These are phyloP conservation scores for Aspergillus sp. DNA, from an alignment of 2,329 filamentous ascomycete species.

Conservation along the genomic window DNA sequence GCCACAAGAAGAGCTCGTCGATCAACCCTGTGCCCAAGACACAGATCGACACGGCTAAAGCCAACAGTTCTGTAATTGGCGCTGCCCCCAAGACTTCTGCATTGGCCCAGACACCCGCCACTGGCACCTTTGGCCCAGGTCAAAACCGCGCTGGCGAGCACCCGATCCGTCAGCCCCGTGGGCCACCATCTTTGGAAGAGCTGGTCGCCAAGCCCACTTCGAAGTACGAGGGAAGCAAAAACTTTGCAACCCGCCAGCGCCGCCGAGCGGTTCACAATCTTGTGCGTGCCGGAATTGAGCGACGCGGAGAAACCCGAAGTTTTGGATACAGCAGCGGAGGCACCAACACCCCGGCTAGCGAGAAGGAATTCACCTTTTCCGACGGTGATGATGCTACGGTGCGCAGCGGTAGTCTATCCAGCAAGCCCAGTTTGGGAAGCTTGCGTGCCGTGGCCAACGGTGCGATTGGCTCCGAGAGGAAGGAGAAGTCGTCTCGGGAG, in stretches of 20 bases:
- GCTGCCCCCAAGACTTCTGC: conserved; percentile 72
- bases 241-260: conserved; percentile 89
- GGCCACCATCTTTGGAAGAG: conserved; percentile 87
- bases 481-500: conserved; percentile 60
- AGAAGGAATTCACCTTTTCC: conserved; percentile 66
- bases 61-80: conserved; percentile 49
- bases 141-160: conserved; percentile 92
- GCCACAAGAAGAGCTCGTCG: conserved; percentile 86
- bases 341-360: conserved; percentile 85
- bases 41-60: conserved; percentile 42
- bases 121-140: conserved; percentile 85
- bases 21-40: conserved; percentile 51
- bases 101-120: conserved; percentile 75
- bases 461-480: conserved; percentile 83
- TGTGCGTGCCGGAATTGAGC: conserved; percentile 81
- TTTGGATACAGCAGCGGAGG: conserved; percentile 61
- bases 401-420: conserved; percentile 76
- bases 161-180: conserved; percentile 85
- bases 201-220: conserved; percentile 83
- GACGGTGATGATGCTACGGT: conserved; percentile 70
- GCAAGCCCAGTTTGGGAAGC: conserved; percentile 68
- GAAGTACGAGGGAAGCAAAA: conserved; percentile 92
- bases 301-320: conserved; percentile 68
- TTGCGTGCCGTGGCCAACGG: conserved; percentile 74
- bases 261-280: conserved; percentile 89